A percentile compares a stretch with the other conserved stretches of the same genome.
phyloP scores from a whole-genome alignment of 805 yeast species.

The Ogataea methanolica region DNA sequence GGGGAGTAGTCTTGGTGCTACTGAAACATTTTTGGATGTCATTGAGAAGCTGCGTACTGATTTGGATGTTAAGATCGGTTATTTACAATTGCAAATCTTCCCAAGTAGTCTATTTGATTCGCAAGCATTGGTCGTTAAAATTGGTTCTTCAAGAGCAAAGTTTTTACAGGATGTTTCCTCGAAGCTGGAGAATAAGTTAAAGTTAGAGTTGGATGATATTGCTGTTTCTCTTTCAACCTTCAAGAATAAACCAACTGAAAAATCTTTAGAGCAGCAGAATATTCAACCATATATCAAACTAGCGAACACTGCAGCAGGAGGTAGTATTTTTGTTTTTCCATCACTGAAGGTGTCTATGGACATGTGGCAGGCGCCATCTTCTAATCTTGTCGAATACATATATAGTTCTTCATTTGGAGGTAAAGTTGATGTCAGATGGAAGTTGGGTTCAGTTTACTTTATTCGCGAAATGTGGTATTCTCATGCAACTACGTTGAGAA shows the following conservation, averaged over 20 bases:
- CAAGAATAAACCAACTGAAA: constrained; percentile 47
- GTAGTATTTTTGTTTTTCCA: constrained; percentile 77
- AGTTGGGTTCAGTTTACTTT: constrained; percentile 83
- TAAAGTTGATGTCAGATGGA: constrained; percentile 89
- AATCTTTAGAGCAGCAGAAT: constrained; percentile 31
- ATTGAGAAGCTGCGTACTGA: constrained; percentile 56
- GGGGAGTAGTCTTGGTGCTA: constrained; percentile 1
- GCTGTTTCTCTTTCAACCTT: constrained; percentile 62
- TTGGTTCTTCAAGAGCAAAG: constrained; percentile 51
- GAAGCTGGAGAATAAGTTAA: constrained; percentile 50
- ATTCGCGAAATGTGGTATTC: constrained; percentile 90
- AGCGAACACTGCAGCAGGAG: constrained; percentile 66
- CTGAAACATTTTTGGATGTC: constrained; percentile 20
- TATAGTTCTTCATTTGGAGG: constrained; percentile 81
- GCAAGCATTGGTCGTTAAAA: constrained; percentile 61
- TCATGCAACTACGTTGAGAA: constrained; percentile 67
- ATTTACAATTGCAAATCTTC: constrained; percentile 58
- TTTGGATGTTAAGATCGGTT: constrained; percentile 56
- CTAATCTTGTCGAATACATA: constrained; percentile 56
- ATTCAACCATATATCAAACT: constrained; percentile 53
- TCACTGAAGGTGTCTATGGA: constrained; percentile 70
- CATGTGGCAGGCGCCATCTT: constrained; percentile 54
- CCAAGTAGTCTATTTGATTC: constrained; percentile 80
- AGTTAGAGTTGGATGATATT: constrained; percentile 58
- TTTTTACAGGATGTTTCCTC: constrained; percentile 45